A percentile compares a stretch with the other conserved stretches of the same genome.
These are phyloP conservation scores for Sclerotinia spermophila DNA, from an alignment of 2,329 filamentous ascomycete genomes.

Conservation along the genomic window DNA sequence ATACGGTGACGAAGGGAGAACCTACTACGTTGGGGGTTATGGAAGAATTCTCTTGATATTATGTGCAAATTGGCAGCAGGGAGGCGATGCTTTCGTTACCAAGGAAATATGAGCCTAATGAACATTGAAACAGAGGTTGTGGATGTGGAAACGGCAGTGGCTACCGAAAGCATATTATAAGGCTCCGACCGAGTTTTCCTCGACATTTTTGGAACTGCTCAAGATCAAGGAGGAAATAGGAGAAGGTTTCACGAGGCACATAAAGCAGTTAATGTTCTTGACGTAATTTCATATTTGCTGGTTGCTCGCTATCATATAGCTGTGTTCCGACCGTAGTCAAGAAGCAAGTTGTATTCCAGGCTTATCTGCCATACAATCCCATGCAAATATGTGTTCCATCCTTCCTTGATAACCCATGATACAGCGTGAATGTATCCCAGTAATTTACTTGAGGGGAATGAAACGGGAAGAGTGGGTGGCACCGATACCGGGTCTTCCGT, in stretches of 20 bases:
- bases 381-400: slow-evolving; percentile 12
- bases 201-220: neutral
- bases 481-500: slow-evolving; percentile 99
- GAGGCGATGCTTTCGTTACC: too few relatives aligned
- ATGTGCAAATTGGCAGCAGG: too few relatives aligned
- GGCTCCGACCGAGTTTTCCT: too few relatives aligned
- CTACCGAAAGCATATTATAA: neutral
- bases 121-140: too few relatives aligned
- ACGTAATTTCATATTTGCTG: slow-evolving; percentile 12
- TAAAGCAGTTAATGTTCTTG: neutral
- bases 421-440: slow-evolving; percentile 25
- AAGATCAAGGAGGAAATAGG: neutral
- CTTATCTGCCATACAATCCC: neutral
- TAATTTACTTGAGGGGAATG: slow-evolving; percentile 96
- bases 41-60: too few relatives aligned
- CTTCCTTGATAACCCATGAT: slow-evolving; percentile 23
- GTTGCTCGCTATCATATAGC: slow-evolving; percentile 14
- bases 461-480: slow-evolving; percentile 99
- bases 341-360: slow-evolving; percentile 1
- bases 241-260: neutral
- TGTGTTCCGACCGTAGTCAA: slow-evolving; percentile 7
- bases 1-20: too few relatives aligned
- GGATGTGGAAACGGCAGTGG: too few relatives aligned
- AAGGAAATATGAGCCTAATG: too few relatives aligned
- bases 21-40: too few relatives aligned